These are phyloP conservation scores for Pythium vanterpoolii DNA, from an alignment of 352 stramenopile species.

Conservation along the genomic window DNA sequence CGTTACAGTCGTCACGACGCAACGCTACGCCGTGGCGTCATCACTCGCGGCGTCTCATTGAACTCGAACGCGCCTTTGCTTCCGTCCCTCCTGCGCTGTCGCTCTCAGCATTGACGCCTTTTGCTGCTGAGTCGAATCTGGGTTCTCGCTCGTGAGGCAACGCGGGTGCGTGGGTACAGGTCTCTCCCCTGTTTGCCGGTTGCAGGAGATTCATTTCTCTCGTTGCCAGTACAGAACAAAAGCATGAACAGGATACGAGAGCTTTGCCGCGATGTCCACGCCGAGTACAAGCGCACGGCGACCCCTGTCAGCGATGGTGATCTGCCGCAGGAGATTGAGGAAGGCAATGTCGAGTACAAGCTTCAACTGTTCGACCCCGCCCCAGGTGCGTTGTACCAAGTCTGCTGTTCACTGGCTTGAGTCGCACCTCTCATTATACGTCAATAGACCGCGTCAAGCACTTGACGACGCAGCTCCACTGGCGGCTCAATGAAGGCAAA, in stretches of 20 bases:
- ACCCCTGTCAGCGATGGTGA: background rate
- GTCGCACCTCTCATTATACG: background rate
- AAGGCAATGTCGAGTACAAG: constrained; percentile 92
- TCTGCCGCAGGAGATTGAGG: constrained; percentile 79
- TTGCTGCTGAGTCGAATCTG: background rate
- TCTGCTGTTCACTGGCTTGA: background rate
- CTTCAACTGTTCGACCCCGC: constrained; percentile 76
- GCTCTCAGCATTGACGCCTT: background rate
- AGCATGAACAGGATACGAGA: constrained; percentile 29
- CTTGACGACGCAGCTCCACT: constrained; percentile 89
- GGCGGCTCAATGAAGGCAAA: constrained; percentile 86
- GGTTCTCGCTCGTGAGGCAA: background rate
- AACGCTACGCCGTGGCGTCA: background rate
- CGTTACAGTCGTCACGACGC: constrained; percentile 2
- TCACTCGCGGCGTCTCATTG: background rate
- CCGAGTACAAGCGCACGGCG: constrained; percentile 25
- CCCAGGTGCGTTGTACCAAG: constrained; percentile 23
- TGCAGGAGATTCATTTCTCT: background rate
- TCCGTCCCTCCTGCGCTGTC: background rate
- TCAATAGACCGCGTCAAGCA: constrained; percentile 68
- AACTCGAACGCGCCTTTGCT: background rate
- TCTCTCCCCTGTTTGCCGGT: background rate
- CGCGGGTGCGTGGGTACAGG: constrained; percentile 12
- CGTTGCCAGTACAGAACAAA: background rate
- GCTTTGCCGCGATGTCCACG: constrained; percentile 18